Evolutionary conservation across 805 yeast genomes (phyloP).

Genomic region (Zygosaccharomyces pseudorouxii): DNA sequence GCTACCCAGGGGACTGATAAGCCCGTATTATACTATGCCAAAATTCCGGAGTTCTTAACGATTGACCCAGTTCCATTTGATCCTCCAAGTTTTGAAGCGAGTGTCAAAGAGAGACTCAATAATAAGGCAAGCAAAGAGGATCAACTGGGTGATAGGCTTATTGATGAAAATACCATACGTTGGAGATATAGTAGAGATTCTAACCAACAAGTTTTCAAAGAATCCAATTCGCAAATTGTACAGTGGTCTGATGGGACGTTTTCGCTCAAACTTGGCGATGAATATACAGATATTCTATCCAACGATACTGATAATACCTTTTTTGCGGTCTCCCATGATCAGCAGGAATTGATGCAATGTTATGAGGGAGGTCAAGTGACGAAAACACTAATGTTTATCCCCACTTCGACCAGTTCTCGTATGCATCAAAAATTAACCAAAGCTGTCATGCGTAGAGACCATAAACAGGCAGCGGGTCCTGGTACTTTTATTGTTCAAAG

Average conservation of each 20-base stretch:
- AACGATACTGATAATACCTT: slow-evolving; percentile 66
- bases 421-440: slow-evolving; percentile 77
- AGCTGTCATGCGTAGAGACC: slow-evolving; percentile 46
- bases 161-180: slow-evolving; percentile 80
- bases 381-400: slow-evolving; percentile 70
- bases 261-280: slow-evolving; percentile 82
- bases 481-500: slow-evolving; percentile 40
- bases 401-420: slow-evolving; percentile 82
- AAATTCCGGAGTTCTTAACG: slow-evolving; percentile 76
- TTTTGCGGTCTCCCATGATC: slow-evolving; percentile 65
- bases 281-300: slow-evolving; percentile 71
- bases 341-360: slow-evolving; percentile 56
- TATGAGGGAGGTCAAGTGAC: slow-evolving; percentile 62
- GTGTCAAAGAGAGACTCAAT: slow-evolving; percentile 38
- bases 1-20: slow-evolving; percentile 37
- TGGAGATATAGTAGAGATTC: slow-evolving; percentile 86
- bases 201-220: slow-evolving; percentile 68
- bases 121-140: slow-evolving; percentile 39
- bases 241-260: slow-evolving; percentile 93
- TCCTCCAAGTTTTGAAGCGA: slow-evolving; percentile 58
- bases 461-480: slow-evolving; percentile 35
- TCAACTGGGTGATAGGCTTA: slow-evolving; percentile 56
- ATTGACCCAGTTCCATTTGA: slow-evolving; percentile 88
- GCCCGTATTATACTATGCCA: slow-evolving; percentile 44
- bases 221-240: slow-evolving; percentile 83